phyloP scores from a whole-genome alignment of 495 filamentous ascomycete genomes.

The Eremomyces bilateralis region DNA sequence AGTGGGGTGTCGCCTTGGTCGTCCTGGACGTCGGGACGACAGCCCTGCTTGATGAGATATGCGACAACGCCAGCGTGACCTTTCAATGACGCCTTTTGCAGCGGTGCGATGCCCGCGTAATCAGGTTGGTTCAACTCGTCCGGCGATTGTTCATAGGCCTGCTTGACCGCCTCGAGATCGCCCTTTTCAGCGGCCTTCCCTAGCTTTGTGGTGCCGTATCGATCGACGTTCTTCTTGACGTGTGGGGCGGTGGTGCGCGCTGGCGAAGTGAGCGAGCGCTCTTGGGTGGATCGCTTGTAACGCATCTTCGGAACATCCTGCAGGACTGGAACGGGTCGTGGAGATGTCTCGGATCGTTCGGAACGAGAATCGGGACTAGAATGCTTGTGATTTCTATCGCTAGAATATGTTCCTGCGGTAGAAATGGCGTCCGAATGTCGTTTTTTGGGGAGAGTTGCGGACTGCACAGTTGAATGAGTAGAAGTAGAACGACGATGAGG shows the following conservation, averaged over 20 bases:
- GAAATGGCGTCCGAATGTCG: slow-evolving; percentile 11
- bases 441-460: slow-evolving; percentile 8
- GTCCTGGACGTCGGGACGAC: slow-evolving; percentile 54
- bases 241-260: slow-evolving; percentile 20
- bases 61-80: slow-evolving; percentile 66
- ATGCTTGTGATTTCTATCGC: no score
- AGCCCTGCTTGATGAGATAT: slow-evolving; percentile 57
- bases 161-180: slow-evolving; percentile 46
- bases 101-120: slow-evolving; percentile 79
- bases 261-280: slow-evolving; percentile 11
- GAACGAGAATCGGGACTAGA: no score
- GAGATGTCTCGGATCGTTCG: no score
- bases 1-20: slow-evolving; percentile 74
- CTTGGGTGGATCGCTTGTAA: slow-evolving; percentile 10
- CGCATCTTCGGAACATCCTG: slow-evolving; percentile 6
- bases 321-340: slow-evolving; percentile 5
- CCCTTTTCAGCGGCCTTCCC: slow-evolving; percentile 66
- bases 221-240: slow-evolving; percentile 57
- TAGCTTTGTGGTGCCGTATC: slow-evolving; percentile 63
- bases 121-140: slow-evolving; percentile 77
- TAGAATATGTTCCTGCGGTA: no score
- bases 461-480: slow-evolving; percentile 8
- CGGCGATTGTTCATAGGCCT: slow-evolving; percentile 48
- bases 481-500: slow-evolving; percentile 11
- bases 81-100: slow-evolving; percentile 75